Evolutionary conservation across 2,329 filamentous ascomycete species (phyloP).

Genomic region (Penicillium sp.): DNA sequence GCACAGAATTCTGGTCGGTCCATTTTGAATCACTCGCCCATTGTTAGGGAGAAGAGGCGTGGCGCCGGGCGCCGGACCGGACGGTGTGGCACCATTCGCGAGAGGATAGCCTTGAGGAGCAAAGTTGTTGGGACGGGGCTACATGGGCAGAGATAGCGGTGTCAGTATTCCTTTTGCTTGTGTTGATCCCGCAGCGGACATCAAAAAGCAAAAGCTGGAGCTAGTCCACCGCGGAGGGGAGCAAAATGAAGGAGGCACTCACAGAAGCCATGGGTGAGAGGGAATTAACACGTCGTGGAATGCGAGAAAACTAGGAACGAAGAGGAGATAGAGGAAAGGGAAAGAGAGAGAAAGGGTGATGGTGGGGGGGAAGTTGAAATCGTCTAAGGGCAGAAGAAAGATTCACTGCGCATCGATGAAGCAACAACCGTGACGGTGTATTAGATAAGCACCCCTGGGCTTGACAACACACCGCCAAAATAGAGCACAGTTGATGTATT

Average conservation of each 20-base stretch:
- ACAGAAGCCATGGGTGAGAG: slow-evolving; percentile 44
- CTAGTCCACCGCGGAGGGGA: slow-evolving; percentile 14
- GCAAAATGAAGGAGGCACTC: slow-evolving; percentile 25
- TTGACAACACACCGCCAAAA: not conserved
- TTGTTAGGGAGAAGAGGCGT: slow-evolving; percentile 48
- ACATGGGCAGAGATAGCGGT: slow-evolving; percentile 1
- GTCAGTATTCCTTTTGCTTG: slow-evolving; percentile 21
- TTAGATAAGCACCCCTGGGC: slow-evolving; percentile 23
- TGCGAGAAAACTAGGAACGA: not conserved
- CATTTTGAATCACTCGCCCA: slow-evolving; percentile 46
- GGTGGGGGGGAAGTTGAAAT: slow-evolving; percentile 7
- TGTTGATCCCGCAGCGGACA: slow-evolving; percentile 12
- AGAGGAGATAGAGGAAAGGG: slow-evolving; percentile 1
- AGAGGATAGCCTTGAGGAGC: slow-evolving; percentile 42
- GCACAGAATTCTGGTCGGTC: slow-evolving; percentile 44
- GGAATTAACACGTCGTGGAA: slow-evolving; percentile 1
- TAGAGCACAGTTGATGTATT: too few species aligned
- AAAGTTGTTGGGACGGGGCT: slow-evolving; percentile 44
- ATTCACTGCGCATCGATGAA: slow-evolving; percentile 19
- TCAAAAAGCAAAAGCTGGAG: slow-evolving; percentile 13
- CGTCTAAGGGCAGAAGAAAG: slow-evolving; percentile 21
- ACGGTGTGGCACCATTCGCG: slow-evolving; percentile 42
- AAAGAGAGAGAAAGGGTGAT: slow-evolving; percentile 4
- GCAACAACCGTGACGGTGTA: slow-evolving; percentile 17
- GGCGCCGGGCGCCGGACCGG: slow-evolving; percentile 42